Evolutionary conservation across 352 stramenopile genomes (phyloP).

Genomic region (Pythium volutum): DNA sequence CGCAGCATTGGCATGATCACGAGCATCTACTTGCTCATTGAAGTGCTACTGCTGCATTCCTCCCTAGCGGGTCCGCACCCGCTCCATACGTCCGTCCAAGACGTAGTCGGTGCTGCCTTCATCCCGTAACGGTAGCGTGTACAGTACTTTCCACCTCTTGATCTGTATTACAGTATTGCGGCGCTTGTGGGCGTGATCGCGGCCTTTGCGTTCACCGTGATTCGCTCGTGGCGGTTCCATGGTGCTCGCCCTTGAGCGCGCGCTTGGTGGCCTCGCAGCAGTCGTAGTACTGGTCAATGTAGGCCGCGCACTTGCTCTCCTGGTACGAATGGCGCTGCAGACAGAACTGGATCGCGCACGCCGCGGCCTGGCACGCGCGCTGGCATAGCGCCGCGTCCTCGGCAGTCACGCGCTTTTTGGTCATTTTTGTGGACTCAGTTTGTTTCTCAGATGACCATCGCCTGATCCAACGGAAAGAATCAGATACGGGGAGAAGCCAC

Average conservation of each 20-base stretch:
- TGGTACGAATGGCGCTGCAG: constrained; percentile 72
- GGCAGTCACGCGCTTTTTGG: constrained; percentile 20
- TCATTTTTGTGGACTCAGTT: neutral
- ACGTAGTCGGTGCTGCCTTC: neutral
- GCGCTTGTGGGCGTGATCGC: neutral
- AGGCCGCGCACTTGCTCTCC: constrained; percentile 54
- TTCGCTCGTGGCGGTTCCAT: neutral
- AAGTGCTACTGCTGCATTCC: neutral
- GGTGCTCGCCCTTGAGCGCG: constrained; percentile 1
- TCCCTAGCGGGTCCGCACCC: neutral
- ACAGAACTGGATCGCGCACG: constrained; percentile 82
- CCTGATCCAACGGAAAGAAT: constrained; percentile 1
- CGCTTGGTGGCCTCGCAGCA: constrained; percentile 58
- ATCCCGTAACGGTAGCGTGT: neutral
- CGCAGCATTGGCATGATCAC: constrained; percentile 12
- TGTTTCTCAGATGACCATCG: neutral
- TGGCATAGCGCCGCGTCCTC: constrained; percentile 44
- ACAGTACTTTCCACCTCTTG: neutral
- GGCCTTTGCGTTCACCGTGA: neutral
- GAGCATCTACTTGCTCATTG: constrained; percentile 11
- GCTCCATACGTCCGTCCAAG: neutral
- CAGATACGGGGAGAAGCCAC: neutral
- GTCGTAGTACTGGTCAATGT: constrained; percentile 71
- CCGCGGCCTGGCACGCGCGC: constrained; percentile 62
- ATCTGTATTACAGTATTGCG: too few relatives aligned